These are phyloP conservation scores for Wickerhamiella dianesei DNA, from an alignment of 805 yeast species.

Conservation along the genomic window DNA sequence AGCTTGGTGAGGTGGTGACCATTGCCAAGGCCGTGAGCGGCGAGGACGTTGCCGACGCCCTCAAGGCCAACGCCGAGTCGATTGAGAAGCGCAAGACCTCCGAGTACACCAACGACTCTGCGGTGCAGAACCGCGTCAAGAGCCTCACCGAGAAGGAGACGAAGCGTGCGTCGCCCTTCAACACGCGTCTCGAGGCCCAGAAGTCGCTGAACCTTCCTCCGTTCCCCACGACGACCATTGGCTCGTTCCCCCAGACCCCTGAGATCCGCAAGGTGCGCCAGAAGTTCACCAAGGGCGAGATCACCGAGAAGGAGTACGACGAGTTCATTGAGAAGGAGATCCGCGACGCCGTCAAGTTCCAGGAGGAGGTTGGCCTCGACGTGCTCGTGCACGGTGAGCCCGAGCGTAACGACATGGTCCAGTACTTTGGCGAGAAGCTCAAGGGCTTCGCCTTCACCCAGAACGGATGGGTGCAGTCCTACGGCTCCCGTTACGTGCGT, in stretches of 20 bases:
- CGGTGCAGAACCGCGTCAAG: constrained; percentile 78
- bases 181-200: constrained; percentile 77
- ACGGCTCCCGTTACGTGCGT: constrained; percentile 99
- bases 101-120: constrained; percentile 77
- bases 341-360: constrained; percentile 92
- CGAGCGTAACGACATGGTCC: constrained; percentile 99
- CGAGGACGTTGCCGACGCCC: constrained; percentile 51
- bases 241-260: constrained; percentile 99
- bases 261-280: constrained; percentile 98
- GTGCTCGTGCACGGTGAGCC: constrained; percentile 99
- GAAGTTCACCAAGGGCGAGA: constrained; percentile 94
- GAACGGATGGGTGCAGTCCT: constrained; percentile 99
- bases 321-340: constrained; percentile 94
- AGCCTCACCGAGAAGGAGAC: constrained; percentile 51
- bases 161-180: constrained; percentile 78
- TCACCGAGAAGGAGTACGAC: constrained; percentile 90
- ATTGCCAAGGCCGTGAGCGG: constrained; percentile 80
- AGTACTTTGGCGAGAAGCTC: constrained; percentile 98
- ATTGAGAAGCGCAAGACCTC: constrained; percentile 78
- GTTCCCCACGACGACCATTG: constrained; percentile 99
- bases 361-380: constrained; percentile 96
- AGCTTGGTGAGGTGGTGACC: constrained; percentile 78
- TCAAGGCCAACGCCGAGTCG: constrained; percentile 77
- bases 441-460: constrained; percentile 97
- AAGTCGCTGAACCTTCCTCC: constrained; percentile 83